A percentile compares a stretch with the other conserved stretches of the same genome.
These are phyloP conservation scores for Curvularia sp. DNA, from an alignment of 2,329 filamentous ascomycete genomes.

Conservation along the genomic window DNA sequence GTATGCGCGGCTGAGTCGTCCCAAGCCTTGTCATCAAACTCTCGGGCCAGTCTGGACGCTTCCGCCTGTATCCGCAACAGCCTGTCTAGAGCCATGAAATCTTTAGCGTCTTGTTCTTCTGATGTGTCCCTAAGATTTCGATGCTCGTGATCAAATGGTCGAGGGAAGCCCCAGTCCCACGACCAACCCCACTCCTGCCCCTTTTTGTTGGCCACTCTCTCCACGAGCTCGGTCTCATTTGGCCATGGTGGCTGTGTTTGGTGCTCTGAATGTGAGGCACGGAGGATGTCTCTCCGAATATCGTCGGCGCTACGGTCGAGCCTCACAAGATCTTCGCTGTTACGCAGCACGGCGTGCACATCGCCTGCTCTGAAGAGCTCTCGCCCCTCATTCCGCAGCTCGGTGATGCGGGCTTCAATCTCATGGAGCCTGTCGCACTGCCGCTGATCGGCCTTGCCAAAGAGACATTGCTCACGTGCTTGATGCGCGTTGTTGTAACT, in stretches of 20 bases:
- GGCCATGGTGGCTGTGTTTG: background rate
- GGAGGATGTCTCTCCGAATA: conserved; percentile 36
- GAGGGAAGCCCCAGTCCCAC: conserved; percentile 47
- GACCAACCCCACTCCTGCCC: conserved; percentile 45
- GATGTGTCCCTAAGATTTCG: background rate
- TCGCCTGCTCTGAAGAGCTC: conserved; percentile 40
- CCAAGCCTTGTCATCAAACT: conserved; percentile 17
- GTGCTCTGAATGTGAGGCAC: conserved; percentile 7
- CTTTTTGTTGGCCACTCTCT: conserved; percentile 40
- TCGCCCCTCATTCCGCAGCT: conserved; percentile 33
- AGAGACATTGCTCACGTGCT: conserved; percentile 43
- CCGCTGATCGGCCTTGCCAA: conserved; percentile 38
- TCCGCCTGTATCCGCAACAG: conserved; percentile 16
- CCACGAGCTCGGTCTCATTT: conserved; percentile 31
- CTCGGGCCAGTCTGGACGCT: conserved; percentile 14
- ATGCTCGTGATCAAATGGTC: conserved; percentile 32
- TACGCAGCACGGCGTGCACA: conserved; percentile 33
- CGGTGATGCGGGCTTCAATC: conserved; percentile 30
- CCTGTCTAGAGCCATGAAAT: conserved; percentile 6
- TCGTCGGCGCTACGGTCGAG: conserved; percentile 37
- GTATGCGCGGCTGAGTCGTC: conserved; percentile 2
- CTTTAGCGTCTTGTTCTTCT: conserved; percentile 3
- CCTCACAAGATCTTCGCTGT: conserved; percentile 44
- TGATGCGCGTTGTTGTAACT: conserved; percentile 40
- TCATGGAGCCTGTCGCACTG: conserved; percentile 37